phyloP scores from a whole-genome alignment of 192 early-diverging fungal species.

The Coemansia sp. region DNA sequence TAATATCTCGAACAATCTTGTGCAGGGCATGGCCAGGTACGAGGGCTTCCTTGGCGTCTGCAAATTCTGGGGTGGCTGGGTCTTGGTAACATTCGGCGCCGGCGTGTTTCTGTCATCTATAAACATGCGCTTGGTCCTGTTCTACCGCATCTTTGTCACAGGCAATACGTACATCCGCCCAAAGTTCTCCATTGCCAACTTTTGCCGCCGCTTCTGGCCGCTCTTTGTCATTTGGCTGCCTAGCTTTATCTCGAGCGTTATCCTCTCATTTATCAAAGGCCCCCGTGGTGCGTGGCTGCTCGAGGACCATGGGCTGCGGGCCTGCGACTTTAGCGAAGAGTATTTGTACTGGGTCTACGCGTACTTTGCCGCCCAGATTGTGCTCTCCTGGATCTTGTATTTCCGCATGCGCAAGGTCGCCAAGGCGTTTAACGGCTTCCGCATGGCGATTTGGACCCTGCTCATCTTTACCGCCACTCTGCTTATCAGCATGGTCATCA shows the following conservation, averaged over 20 bases:
- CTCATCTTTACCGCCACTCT: constrained; percentile 25
- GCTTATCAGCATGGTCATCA: constrained; percentile 34
- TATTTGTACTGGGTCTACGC: constrained; percentile 41
- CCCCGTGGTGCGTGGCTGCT: constrained; percentile 41
- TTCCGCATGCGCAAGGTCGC: constrained; percentile 37
- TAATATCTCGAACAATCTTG: constrained; percentile 36
- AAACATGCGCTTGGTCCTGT: constrained; percentile 38
- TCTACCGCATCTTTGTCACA: constrained; percentile 38
- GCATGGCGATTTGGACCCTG: constrained; percentile 42
- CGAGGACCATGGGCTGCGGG: constrained; percentile 35
- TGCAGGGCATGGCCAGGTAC: constrained; percentile 42
- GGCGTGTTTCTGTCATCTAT: constrained; percentile 21
- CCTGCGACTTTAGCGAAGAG: constrained; percentile 37
- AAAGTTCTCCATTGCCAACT: constrained; percentile 12
- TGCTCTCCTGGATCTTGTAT: constrained; percentile 38
- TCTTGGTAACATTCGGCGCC: constrained; percentile 30
- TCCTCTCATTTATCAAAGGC: constrained; percentile 21
- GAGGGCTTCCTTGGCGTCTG: constrained; percentile 29
- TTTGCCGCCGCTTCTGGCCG: constrained; percentile 39
- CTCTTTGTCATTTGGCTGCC: constrained; percentile 33
- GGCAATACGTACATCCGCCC: constrained; percentile 25
- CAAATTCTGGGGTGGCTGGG: constrained; percentile 36
- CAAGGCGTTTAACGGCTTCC: constrained; percentile 43
- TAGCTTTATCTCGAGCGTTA: constrained; percentile 24
- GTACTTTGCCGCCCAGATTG: constrained; percentile 32